These are phyloP conservation scores for Fomitopsis schrenkii DNA, from an alignment of 1,284 basidiomycete species.

Conservation along the genomic window DNA sequence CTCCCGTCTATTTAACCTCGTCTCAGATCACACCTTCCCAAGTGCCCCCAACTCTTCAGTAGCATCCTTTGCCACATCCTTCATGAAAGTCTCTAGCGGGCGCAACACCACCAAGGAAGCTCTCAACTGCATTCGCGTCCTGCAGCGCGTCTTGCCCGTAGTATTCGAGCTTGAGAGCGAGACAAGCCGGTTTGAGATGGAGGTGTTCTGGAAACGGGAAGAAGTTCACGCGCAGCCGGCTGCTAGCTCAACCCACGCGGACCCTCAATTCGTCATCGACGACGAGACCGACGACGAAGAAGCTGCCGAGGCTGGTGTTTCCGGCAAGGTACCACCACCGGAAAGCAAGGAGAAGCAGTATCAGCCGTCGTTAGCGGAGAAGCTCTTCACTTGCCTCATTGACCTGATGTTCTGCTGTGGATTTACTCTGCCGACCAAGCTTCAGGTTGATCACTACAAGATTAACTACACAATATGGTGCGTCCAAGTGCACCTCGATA, in stretches of 20 bases:
- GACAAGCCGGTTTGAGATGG: slow-evolving; percentile 62
- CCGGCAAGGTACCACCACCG: slow-evolving; percentile 18
- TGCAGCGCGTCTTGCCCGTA: slow-evolving; percentile 84
- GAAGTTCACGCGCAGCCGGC: slow-evolving; percentile 35
- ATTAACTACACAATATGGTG: slow-evolving; percentile 85
- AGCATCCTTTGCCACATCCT: slow-evolving; percentile 62
- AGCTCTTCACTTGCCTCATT: slow-evolving; percentile 72
- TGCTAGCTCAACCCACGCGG: slow-evolving; percentile 17
- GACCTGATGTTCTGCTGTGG: slow-evolving; percentile 90
- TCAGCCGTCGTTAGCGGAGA: slow-evolving; percentile 74
- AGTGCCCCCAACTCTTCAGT: slow-evolving; percentile 50
- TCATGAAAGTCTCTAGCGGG: slow-evolving; percentile 49
- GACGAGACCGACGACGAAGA: slow-evolving; percentile 75
- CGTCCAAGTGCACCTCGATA: slow-evolving; percentile 18
- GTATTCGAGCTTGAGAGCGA: slow-evolving; percentile 82
- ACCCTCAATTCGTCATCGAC: slow-evolving; percentile 77
- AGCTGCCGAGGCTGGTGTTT: slow-evolving; percentile 16
- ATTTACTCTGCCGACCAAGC: slow-evolving; percentile 79
- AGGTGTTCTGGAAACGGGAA: slow-evolving; percentile 69
- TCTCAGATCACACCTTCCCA: slow-evolving; percentile 83
- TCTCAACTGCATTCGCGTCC: slow-evolving; percentile 82
- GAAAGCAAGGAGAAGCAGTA: slow-evolving; percentile 38
- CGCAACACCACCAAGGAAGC: slow-evolving; percentile 77
- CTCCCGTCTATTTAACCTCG: slow-evolving; percentile 75
- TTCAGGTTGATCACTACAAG: slow-evolving; percentile 79